A percentile compares a stretch with the other conserved stretches of the same genome.
These are phyloP conservation scores for Pseudozyma sp. DNA, from an alignment of 1,284 basidiomycete species.

Conservation along the genomic window DNA sequence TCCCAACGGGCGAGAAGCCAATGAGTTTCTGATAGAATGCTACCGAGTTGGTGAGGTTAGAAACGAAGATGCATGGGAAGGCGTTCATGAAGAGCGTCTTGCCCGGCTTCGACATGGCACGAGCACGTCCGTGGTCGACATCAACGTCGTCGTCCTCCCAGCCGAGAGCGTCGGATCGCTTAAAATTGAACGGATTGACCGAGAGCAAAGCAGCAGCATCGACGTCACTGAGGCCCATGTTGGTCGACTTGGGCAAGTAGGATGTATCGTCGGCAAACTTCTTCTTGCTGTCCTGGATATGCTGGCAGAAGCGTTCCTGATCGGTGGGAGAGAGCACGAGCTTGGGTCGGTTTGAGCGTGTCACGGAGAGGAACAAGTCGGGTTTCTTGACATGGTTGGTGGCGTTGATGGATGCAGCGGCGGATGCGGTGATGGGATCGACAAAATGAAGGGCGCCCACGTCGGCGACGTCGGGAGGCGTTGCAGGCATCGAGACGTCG, in stretches of 20 bases:
- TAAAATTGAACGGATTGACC: constrained; percentile 47
- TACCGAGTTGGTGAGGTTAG: constrained; percentile 38
- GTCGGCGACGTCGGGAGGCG: constrained; percentile 29
- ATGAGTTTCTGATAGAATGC: constrained; percentile 49
- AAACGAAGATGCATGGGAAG: constrained; percentile 45
- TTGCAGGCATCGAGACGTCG: constrained; percentile 43
- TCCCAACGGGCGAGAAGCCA: constrained; percentile 44
- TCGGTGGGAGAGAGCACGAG: constrained; percentile 32
- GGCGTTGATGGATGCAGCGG: constrained; percentile 15
- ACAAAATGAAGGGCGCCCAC: constrained; percentile 13
- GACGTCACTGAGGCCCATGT: constrained; percentile 49
- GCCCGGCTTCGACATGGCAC: constrained; percentile 12
- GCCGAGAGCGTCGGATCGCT: constrained; percentile 10
- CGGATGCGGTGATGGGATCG: constrained; percentile 5
- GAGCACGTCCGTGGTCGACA: constrained; percentile 28
- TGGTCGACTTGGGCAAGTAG: constrained; percentile 49
- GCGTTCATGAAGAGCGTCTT: constrained; percentile 40
- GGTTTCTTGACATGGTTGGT: constrained; percentile 11
- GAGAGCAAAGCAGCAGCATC: constrained; percentile 43
- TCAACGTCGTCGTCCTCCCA: constrained; percentile 54
- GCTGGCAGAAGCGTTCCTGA: constrained; percentile 26
- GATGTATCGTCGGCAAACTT: constrained; percentile 45
- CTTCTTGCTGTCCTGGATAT: constrained; percentile 41
- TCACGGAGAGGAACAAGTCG: constrained; percentile 31
- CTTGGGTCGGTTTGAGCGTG: constrained; percentile 20